Evolutionary conservation across 176 grass and related monocot genomes (phyloP), one percentile per base, ranked within the genome.

Genomic region (Aechmea fasciata): DNA sequence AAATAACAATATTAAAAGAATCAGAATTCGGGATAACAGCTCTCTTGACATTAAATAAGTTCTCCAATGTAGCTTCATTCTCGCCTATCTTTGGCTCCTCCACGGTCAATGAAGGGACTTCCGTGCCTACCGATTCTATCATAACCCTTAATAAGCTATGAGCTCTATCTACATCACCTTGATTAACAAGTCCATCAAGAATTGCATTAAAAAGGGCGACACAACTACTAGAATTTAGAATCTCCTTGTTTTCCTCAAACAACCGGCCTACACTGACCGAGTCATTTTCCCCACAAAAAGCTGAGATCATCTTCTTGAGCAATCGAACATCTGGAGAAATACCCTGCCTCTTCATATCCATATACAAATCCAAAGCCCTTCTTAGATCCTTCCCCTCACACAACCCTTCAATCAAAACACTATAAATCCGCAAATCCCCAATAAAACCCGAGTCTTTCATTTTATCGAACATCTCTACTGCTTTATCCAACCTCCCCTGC

Each of bases 1-100:
- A 79, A n/a, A 92, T 73, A 57, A 92, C 79, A 49, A 82, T 90
- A 66, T 83, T 90, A 71, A 90, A 97, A 48, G 89, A 90, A 83
- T 92, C 84, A 67, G 80, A 73, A 77, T 90, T 90, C 68, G 84
- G 84, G 76, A 72, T 79, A 75, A 90, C 47, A 70, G 72, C 64
- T 76, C 75, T 78, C 63, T 52, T 47, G 48, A 72, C 74, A 81
- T 76, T 57, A 62, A 92, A 63, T 17, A 75, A 23, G 49, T 69
- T 49, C 18, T 48, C 25, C 75, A 48, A 52, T 67, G 26, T 29
- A 83, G 52, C 48, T 48, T 69, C 50, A 69, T 51, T 66, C 47
- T 28, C 66, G 33, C 70, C 74, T 75, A 49, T 24, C 13, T 15
- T 71, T 57, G 81, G 25, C 67, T 54, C 73, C 52, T 57, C 24